Percentiles rank a stretch among this genome's conserved stretches.
Evolutionary conservation across 2,329 filamentous ascomycete genomes (phyloP).

Genomic region (Fusarium sublunatum): DNA sequence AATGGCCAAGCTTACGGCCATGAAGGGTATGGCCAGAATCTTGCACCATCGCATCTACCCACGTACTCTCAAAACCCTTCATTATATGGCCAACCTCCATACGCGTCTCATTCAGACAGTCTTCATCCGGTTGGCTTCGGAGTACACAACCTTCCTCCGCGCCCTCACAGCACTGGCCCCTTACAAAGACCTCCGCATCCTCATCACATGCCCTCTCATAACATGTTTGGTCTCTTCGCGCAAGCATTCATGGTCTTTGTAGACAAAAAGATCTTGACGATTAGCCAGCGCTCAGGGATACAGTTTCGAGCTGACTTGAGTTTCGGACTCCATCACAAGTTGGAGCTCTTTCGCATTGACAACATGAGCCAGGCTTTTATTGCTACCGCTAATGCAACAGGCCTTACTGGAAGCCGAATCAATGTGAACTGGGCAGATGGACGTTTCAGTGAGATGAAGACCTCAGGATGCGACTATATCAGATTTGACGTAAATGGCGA

Average conservation of each 20-base stretch:
- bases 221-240: constrained; percentile 9
- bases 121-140: not conserved
- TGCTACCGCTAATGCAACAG: not conserved
- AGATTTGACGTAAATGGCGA: constrained; percentile 10
- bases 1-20: constrained; percentile 1
- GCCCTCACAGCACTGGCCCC: constrained; percentile 5
- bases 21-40: constrained; percentile 3
- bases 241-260: constrained; percentile 12
- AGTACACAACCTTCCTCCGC: not conserved
- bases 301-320: constrained; percentile 10
- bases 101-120: not conserved
- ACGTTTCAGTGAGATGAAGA: constrained; percentile 12
- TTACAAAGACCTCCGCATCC: not conserved
- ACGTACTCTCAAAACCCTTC: not conserved
- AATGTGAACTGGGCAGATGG: constrained; percentile 9
- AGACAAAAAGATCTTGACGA: constrained; percentile 10
- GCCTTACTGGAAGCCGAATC: constrained; percentile 7
- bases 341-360: constrained; percentile 3
- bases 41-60: not conserved
- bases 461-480: not conserved
- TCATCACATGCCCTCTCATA: constrained; percentile 1
- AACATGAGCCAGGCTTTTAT: constrained; percentile 2
- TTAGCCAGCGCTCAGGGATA: not conserved
- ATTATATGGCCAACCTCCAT: constrained; percentile 1
- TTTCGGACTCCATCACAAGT: constrained; percentile 4